phyloP scores from a whole-genome alignment of 1,139 yeast genomes.

The Kurtzmaniella natalensis region DNA sequence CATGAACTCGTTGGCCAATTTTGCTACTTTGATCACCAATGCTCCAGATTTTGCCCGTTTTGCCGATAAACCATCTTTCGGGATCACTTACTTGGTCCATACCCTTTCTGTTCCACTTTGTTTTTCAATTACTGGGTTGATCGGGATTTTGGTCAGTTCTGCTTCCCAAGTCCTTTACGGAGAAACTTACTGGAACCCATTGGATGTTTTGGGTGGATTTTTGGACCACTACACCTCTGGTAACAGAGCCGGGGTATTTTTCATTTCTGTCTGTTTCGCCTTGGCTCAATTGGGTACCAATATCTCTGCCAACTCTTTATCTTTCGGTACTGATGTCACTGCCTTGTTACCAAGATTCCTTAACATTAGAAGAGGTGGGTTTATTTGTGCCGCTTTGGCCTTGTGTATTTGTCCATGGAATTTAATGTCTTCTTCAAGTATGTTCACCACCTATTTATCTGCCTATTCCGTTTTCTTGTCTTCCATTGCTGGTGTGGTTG shows the following conservation, averaged over 20 bases:
- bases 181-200: constrained; percentile 78
- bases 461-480: constrained; percentile 87
- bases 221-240: constrained; percentile 55
- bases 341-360: constrained; percentile 76
- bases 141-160: constrained; percentile 84
- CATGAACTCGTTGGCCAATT: constrained; percentile 79
- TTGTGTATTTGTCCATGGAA: constrained; percentile 88
- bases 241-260: constrained; percentile 78
- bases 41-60: constrained; percentile 90
- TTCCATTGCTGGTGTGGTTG: constrained; percentile 80
- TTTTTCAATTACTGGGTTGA: constrained; percentile 75
- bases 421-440: constrained; percentile 65
- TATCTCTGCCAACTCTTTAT: constrained; percentile 81
- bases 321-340: constrained; percentile 89
- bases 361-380: constrained; percentile 79
- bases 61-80: constrained; percentile 47
- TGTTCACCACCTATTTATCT: constrained; percentile 77
- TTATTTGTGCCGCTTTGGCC: constrained; percentile 74
- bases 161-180: constrained; percentile 72
- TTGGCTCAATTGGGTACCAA: constrained; percentile 90
- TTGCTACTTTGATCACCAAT: constrained; percentile 81
- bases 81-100: constrained; percentile 41
- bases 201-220: constrained; percentile 67
- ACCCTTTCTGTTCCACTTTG: constrained; percentile 68
- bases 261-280: constrained; percentile 72